Conservation (phyloP, 768 basidiomycete genomes). For the Strobilomyces dryophilus region DNA sequence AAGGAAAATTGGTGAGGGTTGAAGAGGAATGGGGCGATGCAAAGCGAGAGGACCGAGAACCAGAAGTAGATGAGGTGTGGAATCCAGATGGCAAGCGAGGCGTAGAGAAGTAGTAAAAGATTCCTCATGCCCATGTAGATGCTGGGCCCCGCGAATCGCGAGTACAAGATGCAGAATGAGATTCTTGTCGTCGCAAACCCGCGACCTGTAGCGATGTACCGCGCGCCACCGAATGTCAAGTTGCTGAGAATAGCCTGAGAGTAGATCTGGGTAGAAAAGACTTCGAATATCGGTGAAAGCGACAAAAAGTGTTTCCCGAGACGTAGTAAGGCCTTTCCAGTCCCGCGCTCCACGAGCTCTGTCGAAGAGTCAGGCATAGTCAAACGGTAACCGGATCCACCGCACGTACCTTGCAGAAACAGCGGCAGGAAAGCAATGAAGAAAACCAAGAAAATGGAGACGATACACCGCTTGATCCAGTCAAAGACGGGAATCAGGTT, state of each 20-base stretch:
- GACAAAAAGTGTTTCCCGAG: conserved; percentile 97
- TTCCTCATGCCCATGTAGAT: conserved; percentile 99
- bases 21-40: conserved; percentile 97
- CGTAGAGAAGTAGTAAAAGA: conserved; percentile 83
- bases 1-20: conserved; percentile 99
- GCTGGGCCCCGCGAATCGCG: conserved; percentile 98
- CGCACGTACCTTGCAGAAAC: conserved; percentile 81
- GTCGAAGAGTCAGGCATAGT: conserved; percentile 6
- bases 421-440: conserved; percentile 95
- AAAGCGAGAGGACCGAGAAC: conserved; percentile 92
- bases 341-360: conserved; percentile 97
- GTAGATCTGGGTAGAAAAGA: conserved; percentile 98
- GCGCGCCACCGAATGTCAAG: conserved; percentile 95
- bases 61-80: conserved; percentile 98
- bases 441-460: conserved; percentile 99
- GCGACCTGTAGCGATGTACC: conserved; percentile 98
- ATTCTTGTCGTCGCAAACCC: conserved; percentile 98
- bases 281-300: conserved; percentile 95
- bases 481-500: conserved; percentile 95
- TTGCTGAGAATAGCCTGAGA: conserved; percentile 96
- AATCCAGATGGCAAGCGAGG: conserved; percentile 89
- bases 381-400: neutral
- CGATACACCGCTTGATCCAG: conserved; percentile 95
- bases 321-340: conserved; percentile 90
- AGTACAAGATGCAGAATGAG: conserved; percentile 94